A percentile compares a stretch with the other conserved stretches of the same genome.
Evolutionary conservation across 345 rosid genomes (phyloP).

Genomic region (Pistacia vera): DNA sequence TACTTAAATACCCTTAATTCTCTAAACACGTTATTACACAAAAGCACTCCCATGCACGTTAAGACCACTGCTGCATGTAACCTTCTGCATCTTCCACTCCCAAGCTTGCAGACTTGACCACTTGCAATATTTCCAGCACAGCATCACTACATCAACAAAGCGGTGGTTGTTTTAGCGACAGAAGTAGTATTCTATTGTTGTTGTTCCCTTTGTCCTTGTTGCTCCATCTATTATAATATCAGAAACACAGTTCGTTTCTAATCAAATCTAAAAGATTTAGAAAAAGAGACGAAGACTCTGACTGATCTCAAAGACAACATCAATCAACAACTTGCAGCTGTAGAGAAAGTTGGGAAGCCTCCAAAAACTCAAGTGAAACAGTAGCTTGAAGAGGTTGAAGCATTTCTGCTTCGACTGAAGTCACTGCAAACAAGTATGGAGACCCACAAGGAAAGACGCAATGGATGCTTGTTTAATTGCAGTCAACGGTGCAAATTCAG

Average conservation of each 20-base stretch:
- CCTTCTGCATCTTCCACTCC: no score
- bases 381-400: slow-evolving; percentile 11
- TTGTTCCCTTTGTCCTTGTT: slow-evolving; percentile 18
- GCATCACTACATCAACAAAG: no score
- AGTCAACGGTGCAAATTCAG: background rate
- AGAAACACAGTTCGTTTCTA: slow-evolving; percentile 5
- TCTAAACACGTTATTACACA: no score
- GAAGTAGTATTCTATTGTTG: slow-evolving; percentile 8
- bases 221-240: slow-evolving; percentile 25
- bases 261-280: no score
- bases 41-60: no score
- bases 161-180: slow-evolving; percentile 21
- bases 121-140: no score
- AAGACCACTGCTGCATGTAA: no score
- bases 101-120: no score
- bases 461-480: slow-evolving; percentile 18
- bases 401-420: background rate
- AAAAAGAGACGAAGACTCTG: slow-evolving; percentile 2
- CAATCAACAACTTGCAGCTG: slow-evolving; percentile 19
- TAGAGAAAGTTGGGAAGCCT: slow-evolving; percentile 23
- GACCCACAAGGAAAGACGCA: background rate
- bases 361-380: slow-evolving; percentile 25
- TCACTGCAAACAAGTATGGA: background rate
- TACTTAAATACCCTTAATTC: no score
- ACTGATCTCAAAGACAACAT: slow-evolving; percentile 16